Evolutionary conservation across 805 yeast species (phyloP).

Genomic region (Candida pseudofarinosa): DNA sequence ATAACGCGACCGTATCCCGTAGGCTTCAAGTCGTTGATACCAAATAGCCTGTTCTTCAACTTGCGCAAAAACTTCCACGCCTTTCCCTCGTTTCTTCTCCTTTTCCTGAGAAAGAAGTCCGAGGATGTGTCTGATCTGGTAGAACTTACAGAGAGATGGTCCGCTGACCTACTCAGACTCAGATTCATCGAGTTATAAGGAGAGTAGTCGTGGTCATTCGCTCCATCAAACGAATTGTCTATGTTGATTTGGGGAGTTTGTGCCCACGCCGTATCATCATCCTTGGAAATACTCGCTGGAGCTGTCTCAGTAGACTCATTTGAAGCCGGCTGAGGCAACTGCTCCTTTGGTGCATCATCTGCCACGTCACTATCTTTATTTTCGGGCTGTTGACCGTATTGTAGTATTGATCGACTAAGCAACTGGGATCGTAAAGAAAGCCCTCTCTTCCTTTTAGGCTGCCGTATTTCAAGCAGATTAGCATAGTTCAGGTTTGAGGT

Average conservation of each 20-base stretch:
- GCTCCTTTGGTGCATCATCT: slow-evolving; percentile 25
- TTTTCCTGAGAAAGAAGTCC: slow-evolving; percentile 14
- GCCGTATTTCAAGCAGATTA: slow-evolving; percentile 13
- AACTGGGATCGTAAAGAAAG: slow-evolving; percentile 65
- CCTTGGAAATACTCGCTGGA: neutral
- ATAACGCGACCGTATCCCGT: slow-evolving; percentile 70
- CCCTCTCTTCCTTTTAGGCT: slow-evolving; percentile 51
- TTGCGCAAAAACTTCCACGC: slow-evolving; percentile 11
- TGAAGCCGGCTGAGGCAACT: neutral
- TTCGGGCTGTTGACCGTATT: slow-evolving; percentile 6
- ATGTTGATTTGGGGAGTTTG: slow-evolving; percentile 19
- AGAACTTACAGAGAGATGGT: slow-evolving; percentile 16
- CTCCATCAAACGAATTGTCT: slow-evolving; percentile 9
- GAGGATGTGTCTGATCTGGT: slow-evolving; percentile 13
- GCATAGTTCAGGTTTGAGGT: neutral
- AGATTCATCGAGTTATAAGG: slow-evolving; percentile 10
- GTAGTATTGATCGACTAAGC: slow-evolving; percentile 30
- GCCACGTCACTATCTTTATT: slow-evolving; percentile 10
- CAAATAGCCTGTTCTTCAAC: slow-evolving; percentile 38
- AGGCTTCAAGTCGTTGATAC: slow-evolving; percentile 44
- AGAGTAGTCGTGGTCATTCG: slow-evolving; percentile 1
- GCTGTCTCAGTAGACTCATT: neutral
- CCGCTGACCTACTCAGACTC: slow-evolving; percentile 19
- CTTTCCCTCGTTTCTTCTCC: slow-evolving; percentile 10
- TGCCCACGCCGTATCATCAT: neutral